phyloP scores from a whole-genome alignment of 495 filamentous ascomycete genomes.

The Neurospora sp. region DNA sequence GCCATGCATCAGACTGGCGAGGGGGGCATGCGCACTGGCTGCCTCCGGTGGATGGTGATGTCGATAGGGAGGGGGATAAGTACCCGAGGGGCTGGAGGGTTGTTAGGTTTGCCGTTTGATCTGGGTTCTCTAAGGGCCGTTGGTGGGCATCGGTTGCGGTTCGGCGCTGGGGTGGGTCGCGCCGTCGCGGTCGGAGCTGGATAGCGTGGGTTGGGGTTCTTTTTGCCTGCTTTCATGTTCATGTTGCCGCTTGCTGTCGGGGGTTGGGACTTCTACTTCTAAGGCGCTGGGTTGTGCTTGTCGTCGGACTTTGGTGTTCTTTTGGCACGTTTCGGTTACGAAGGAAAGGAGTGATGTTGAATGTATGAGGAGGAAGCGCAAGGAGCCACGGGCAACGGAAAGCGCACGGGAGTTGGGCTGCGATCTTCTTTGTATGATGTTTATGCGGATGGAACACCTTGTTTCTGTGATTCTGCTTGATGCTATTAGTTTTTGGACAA shows the following conservation, averaged over 20 bases:
- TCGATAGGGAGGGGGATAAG: background rate
- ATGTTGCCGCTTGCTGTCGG: background rate
- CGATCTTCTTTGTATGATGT: background rate
- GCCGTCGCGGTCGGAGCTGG: background rate
- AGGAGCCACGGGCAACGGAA: too few species aligned
- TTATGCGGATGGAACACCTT: background rate
- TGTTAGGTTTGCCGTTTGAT: background rate
- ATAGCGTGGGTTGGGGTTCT: background rate
- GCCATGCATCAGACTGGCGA: too few species aligned
- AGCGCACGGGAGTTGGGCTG: background rate
- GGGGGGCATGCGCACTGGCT: background rate
- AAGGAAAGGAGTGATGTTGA: too few species aligned
- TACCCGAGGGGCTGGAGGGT: background rate
- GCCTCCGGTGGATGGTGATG: background rate
- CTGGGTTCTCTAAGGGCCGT: background rate
- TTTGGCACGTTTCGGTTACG: background rate
- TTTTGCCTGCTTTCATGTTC: background rate
- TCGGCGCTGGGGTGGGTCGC: background rate
- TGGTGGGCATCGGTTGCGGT: background rate
- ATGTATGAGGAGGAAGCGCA: too few species aligned
- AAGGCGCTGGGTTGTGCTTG: background rate
- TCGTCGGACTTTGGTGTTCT: background rate
- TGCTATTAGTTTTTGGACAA: background rate
- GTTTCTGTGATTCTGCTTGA: background rate
- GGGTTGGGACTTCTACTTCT: too few species aligned